Evolutionary conservation across 345 rosid species (phyloP).

Genomic region (Chamaenerion angustifolium): DNA sequence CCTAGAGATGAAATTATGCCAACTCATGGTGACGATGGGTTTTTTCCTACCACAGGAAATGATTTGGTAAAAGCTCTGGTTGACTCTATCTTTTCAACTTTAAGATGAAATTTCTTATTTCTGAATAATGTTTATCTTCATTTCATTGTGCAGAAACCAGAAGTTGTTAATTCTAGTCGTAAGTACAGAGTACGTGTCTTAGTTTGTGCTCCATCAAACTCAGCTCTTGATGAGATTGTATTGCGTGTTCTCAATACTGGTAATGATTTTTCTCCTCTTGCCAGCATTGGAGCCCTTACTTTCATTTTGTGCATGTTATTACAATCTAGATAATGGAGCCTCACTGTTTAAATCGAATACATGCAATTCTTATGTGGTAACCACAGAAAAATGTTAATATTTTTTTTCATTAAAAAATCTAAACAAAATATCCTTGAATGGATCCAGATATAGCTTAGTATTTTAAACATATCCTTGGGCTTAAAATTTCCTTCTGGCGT

Average conservation of each 20-base stretch:
- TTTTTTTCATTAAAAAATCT: too few species aligned
- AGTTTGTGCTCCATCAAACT: conserved; percentile 96
- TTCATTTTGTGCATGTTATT: not conserved
- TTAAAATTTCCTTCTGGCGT: too few species aligned
- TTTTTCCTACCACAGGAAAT: conserved; percentile 77
- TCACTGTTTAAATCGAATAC: too few species aligned
- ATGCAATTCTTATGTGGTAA: too few species aligned
- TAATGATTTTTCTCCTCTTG: conserved; percentile 12
- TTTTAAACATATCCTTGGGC: too few species aligned
- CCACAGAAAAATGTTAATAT: too few species aligned
- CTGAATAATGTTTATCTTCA: conserved; percentile 3
- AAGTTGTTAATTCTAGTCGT: conserved; percentile 60
- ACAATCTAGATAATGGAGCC: too few species aligned
- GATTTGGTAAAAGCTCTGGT: conserved; percentile 42
- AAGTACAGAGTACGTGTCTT: conserved; percentile 66
- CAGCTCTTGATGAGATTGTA: conserved; percentile 96
- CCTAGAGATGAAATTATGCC: conserved; percentile 87
- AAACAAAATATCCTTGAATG: too few species aligned
- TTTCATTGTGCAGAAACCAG: conserved; percentile 55
- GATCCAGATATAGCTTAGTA: too few species aligned
- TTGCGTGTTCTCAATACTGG: conserved; percentile 69
- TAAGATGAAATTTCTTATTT: not conserved
- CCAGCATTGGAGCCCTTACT: not conserved
- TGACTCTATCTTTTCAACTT: not conserved
- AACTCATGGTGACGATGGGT: conserved; percentile 75